Conservation (phyloP, 2,329 filamentous ascomycete species). For the Ceratocystiopsis minuta region DNA sequence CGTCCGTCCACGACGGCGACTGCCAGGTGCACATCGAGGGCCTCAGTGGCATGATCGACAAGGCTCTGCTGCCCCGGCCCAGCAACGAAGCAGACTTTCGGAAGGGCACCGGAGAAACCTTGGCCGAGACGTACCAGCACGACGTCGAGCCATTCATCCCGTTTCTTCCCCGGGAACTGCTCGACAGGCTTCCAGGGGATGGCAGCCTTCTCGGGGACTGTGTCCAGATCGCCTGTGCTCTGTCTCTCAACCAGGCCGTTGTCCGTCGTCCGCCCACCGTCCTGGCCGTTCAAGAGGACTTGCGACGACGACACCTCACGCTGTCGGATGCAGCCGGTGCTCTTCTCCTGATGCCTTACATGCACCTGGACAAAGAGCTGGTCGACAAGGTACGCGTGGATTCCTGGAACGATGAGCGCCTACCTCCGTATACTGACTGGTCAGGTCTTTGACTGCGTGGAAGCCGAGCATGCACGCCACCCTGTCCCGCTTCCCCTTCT, state of each 20-base stretch:
- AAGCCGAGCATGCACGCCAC: neutral
- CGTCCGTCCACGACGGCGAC: neutral
- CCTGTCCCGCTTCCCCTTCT: neutral
- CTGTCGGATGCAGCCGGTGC: neutral
- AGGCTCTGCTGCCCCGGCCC: neutral
- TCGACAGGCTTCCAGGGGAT: neutral
- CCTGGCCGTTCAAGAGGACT: neutral
- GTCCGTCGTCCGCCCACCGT: neutral
- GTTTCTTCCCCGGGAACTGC: neutral
- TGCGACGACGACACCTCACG: neutral
- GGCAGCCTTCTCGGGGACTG: neutral
- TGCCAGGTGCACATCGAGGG: neutral
- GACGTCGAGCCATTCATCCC: conserved; percentile 1
- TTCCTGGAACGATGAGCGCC: too few relatives aligned
- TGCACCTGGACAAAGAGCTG: neutral
- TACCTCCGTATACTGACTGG: too few relatives aligned
- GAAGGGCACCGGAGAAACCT: too few relatives aligned
- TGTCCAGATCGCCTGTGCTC: neutral
- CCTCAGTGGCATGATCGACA: conserved; percentile 2
- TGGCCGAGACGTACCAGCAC: neutral
- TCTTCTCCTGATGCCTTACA: neutral
- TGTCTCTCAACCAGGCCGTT: neutral
- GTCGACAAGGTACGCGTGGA: too few relatives aligned
- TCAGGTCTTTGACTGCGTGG: neutral
- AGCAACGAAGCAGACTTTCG: too few relatives aligned